phyloP scores from a whole-genome alignment of 2,329 filamentous ascomycete species.

The Fusarium nurragi region DNA sequence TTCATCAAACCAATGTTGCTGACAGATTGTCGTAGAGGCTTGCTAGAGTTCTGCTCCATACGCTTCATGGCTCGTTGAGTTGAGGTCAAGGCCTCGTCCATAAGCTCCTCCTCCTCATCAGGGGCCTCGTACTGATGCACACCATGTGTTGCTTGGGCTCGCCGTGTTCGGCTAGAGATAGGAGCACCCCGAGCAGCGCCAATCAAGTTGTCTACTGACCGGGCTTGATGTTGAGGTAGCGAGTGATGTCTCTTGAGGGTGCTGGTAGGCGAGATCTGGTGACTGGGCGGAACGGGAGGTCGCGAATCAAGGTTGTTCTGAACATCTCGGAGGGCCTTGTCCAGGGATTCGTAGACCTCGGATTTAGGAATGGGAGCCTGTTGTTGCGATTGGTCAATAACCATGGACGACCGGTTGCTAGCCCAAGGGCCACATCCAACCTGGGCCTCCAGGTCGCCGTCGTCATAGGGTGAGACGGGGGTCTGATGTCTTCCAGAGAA shows the following conservation, averaged over 20 bases:
- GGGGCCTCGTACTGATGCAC: conserved; percentile 91
- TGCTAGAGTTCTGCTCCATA: conserved; percentile 62
- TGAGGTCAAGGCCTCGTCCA: conserved; percentile 86
- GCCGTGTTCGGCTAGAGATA: conserved; percentile 80
- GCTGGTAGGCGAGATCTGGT: conserved; percentile 59
- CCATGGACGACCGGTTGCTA: conserved; percentile 84
- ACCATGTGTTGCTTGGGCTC: conserved; percentile 77
- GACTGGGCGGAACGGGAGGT: conserved; percentile 62
- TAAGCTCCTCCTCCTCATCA: conserved; percentile 94
- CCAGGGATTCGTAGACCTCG: conserved; percentile 68
- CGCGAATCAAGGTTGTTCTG: conserved; percentile 61
- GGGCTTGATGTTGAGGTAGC: conserved; percentile 68
- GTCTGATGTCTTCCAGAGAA: conserved; percentile 91
- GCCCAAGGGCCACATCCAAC: conserved; percentile 91
- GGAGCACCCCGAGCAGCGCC: conserved; percentile 67
- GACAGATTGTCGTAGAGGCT: conserved; percentile 67
- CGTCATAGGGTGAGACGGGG: conserved; percentile 82
- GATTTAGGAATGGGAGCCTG: conserved; percentile 62
- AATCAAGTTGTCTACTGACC: conserved; percentile 71
- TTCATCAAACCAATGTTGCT: conserved; percentile 69
- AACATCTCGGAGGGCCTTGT: conserved; percentile 65
- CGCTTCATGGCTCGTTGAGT: conserved; percentile 79
- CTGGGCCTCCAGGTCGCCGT: conserved; percentile 94
- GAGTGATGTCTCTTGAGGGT: conserved; percentile 73
- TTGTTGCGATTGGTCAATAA: conserved; percentile 69